phyloP scores from a whole-genome alignment of 345 rosid species.

The Raphanus raphanistrum region DNA sequence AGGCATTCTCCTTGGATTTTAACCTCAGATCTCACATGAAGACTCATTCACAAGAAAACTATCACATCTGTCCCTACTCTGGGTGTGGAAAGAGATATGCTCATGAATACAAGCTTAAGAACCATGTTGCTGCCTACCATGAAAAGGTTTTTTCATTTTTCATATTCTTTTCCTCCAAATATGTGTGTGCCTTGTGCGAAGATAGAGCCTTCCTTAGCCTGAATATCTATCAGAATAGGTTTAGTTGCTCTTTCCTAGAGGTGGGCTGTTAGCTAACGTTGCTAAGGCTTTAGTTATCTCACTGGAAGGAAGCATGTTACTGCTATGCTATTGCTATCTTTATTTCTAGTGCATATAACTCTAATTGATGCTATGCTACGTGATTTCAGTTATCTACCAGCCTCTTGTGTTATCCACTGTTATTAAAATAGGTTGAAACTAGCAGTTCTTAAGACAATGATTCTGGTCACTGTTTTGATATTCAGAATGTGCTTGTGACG shows the following conservation, averaged over 20 bases:
- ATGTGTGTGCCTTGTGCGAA: background rate
- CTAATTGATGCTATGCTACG: background rate
- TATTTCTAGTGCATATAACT: background rate
- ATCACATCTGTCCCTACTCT: constrained; percentile 84
- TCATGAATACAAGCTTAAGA: constrained; percentile 94
- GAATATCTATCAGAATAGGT: background rate
- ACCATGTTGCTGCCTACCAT: constrained; percentile 79
- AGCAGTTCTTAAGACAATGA: background rate
- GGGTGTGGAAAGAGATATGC: constrained; percentile 99
- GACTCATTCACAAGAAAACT: constrained; percentile 98
- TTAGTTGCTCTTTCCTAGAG: background rate
- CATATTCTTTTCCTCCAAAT: background rate
- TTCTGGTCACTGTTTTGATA: background rate
- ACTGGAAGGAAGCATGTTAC: background rate
- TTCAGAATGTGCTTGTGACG: background rate
- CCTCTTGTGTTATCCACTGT: background rate
- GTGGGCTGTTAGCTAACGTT: background rate
- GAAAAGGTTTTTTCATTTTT: constrained; percentile 57
- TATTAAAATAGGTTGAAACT: background rate
- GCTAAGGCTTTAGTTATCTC: background rate
- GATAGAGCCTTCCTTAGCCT: background rate
- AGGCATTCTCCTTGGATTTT: constrained; percentile 99
- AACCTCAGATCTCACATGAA: constrained; percentile 97
- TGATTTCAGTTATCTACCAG: background rate
- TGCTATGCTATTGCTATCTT: background rate